phyloP scores from a whole-genome alignment of 106 monocot genomes.

The Phalaenopsis aphrodite region DNA sequence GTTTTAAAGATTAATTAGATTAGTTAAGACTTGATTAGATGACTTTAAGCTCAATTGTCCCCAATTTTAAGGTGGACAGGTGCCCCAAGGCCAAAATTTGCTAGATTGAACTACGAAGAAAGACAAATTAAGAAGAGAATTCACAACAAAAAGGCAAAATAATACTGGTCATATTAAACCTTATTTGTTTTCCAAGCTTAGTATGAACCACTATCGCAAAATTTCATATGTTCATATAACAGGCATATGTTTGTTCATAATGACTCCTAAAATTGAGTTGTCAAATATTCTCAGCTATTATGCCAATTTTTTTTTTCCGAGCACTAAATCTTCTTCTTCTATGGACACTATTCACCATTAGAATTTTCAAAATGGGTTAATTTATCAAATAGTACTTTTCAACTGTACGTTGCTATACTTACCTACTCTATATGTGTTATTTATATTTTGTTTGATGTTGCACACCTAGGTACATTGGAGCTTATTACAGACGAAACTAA shows the following conservation, averaged over 20 bases:
- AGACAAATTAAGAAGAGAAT: no score
- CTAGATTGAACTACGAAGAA: no score
- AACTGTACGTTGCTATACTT: background rate
- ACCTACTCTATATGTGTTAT: background rate
- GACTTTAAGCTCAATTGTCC: no score
- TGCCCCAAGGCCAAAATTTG: no score
- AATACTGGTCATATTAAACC: no score
- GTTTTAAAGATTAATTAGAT: no score
- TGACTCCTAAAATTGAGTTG: background rate
- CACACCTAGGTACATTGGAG: conserved; percentile 58
- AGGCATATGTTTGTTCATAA: background rate
- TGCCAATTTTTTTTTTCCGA: background rate
- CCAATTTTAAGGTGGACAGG: no score
- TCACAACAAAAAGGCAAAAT: no score
- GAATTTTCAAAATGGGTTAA: background rate
- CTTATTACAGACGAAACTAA: conserved; percentile 83
- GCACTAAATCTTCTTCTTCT: background rate
- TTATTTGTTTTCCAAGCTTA: background rate
- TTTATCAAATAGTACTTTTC: conserved; percentile 1
- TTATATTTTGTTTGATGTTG: conserved; percentile 4
- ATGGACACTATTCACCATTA: background rate
- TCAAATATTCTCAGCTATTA: background rate
- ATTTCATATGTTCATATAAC: background rate
- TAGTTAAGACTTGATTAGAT: no score
- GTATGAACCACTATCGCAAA: background rate